Conservation (phyloP, 495 filamentous ascomycete species). For the Schizothecium vesticola region DNA sequence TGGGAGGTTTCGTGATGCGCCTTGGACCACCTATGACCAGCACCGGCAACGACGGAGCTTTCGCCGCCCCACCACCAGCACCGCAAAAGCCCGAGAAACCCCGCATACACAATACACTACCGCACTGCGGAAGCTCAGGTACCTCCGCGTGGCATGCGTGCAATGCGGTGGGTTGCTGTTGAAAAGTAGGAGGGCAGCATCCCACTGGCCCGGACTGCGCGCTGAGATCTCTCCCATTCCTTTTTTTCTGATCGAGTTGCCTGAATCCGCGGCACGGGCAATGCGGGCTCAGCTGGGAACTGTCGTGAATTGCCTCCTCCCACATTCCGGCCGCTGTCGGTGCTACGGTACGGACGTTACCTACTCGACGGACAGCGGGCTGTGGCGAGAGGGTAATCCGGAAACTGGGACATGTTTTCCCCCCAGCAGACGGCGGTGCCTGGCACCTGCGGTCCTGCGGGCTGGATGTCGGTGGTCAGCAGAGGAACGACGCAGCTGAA, state of each 20-base stretch:
- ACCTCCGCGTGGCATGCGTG: neutral
- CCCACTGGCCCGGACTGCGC: neutral
- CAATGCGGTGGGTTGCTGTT: neutral
- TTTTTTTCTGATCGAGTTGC: slow-evolving; percentile 3
- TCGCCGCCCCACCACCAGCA: neutral
- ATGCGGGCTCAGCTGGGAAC: slow-evolving; percentile 6
- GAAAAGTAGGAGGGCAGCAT: neutral
- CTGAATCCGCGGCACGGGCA: neutral
- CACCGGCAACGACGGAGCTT: neutral
- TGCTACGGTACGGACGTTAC: neutral
- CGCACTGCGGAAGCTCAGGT: neutral
- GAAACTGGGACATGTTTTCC: neutral
- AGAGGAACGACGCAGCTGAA: neutral
- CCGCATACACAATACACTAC: neutral
- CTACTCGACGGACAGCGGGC: neutral
- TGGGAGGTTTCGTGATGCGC: neutral
- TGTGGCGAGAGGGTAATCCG: neutral
- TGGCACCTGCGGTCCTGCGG: neutral
- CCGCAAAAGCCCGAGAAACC: neutral
- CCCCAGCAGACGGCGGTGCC: neutral
- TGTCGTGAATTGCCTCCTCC: slow-evolving; percentile 1
- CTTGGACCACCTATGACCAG: neutral
- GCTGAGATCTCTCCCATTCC: neutral
- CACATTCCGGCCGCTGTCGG: neutral
- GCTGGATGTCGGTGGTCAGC: neutral